phyloP scores from a whole-genome alignment of 2,329 filamentous ascomycete species.

The Stagonosporopsis tanaceti region DNA sequence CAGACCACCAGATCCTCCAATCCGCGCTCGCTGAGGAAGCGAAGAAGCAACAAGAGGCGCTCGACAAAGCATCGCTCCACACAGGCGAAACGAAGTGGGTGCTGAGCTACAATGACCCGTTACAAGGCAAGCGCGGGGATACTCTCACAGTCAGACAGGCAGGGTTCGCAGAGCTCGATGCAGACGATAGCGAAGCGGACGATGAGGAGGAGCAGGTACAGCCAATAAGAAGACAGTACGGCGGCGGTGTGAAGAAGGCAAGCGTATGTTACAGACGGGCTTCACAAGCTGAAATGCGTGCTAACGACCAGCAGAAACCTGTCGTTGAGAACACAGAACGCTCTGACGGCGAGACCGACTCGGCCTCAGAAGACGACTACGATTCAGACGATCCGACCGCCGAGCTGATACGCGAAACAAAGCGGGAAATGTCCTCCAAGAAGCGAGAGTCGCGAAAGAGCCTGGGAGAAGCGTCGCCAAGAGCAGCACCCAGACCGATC shows the following conservation, averaged over 20 bases:
- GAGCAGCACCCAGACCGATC: conserved; percentile 66
- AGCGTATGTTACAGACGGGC: conserved; percentile 25
- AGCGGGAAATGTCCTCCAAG: conserved; percentile 55
- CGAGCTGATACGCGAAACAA: conserved; percentile 55
- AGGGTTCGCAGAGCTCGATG: conserved; percentile 63
- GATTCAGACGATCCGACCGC: conserved; percentile 55
- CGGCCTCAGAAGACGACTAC: conserved; percentile 48
- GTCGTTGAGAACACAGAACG: conserved; percentile 30
- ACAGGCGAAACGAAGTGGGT: conserved; percentile 80
- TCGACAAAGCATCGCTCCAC: conserved; percentile 69
- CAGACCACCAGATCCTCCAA: conserved; percentile 67
- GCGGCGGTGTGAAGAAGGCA: conserved; percentile 55
- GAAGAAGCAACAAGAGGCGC: conserved; percentile 63
- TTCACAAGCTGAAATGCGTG: not conserved
- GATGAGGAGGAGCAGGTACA: conserved; percentile 38
- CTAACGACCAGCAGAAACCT: conserved; percentile 35
- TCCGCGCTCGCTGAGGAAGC: conserved; percentile 73
- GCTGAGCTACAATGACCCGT: conserved; percentile 63
- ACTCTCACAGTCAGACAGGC: conserved; percentile 65
- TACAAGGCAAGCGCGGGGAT: conserved; percentile 51
- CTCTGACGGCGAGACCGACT: conserved; percentile 35
- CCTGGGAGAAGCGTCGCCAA: conserved; percentile 56
- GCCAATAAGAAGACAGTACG: conserved; percentile 58
- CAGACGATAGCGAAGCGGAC: conserved; percentile 47
- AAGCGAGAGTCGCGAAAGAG: conserved; percentile 55